Evolutionary conservation across 305 asterid species (phyloP), one percentile per base, ranked within the genome.

Genomic region (Petunia hybrid): DNA sequence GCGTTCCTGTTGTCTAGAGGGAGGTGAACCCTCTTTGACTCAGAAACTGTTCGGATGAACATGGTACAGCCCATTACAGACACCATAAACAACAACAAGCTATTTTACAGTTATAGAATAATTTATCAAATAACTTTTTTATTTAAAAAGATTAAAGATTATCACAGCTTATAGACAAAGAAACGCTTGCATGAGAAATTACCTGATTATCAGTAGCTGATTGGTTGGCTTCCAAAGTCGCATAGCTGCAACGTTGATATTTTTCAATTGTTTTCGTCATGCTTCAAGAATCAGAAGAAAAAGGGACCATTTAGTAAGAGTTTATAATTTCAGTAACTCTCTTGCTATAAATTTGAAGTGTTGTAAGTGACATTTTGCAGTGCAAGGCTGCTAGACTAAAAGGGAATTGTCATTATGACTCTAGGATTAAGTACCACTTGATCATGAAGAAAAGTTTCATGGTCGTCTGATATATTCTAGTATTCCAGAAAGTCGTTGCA

Each of bases 191-290:
- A 59, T 77, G 45, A 43, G 8, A 22, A 42, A 35, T 14, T 68
- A 84, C 85, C 82, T 76, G 82, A 76, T 74, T 43, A 39, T 80
- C 82, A 71, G 76, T 71, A 53, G 53, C 77, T n/a, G 83, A 81
- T 22, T 76, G 82, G 73, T 38, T 63, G 59, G 82, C 84, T 56
- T 82, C 84, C 59, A 80, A 57, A 3, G 82, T 69, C n/a, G 84
- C 88, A 79, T 80, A 85, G 61, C 81, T 85, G 80, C 82, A 82
- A 73, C 84, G 74, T 77, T 85, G 86, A 70, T 85, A 85, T 60
- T 83, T 85, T 51, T 85, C 87, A 16, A 85, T 76, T 48, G 85
- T 82, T 76, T 79, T 83, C 65, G 64, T 80, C 83, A 75, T 82
- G 84, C 87, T 85, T 68, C 46, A 81, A 59, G 35, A 43, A 31